Base-by-base conservation (phyloP, 495 filamentous ascomycete genomes). In the Talaromyces borbonicus region DNA sequence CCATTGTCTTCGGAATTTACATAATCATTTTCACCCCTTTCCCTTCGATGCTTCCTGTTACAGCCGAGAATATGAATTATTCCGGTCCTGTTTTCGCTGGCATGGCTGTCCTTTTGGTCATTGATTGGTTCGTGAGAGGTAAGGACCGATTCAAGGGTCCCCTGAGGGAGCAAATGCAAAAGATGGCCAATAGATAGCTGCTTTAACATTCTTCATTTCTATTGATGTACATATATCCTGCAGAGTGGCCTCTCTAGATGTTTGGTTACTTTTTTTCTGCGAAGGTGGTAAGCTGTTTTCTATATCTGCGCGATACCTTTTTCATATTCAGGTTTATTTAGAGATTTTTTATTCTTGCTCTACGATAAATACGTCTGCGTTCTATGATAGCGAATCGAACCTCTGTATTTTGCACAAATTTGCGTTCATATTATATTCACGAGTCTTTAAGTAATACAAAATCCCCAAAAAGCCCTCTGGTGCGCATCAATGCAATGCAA, bases 1-100 rank as follows among this genome's bases (percentile, higher is more conserved):
- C 66, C 2, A 56, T 74, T 42, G 16, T 59, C 16, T 74, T 63
- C 37, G 55, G 58, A 15, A 57, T 64, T 7, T 68, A 68, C 49
- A 62, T 71, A 37, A 20, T 59, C 7, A 61, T 71, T 30, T 71
- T 71, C 51, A 46, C 67, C 48, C 69, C 68, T 6, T 74, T 73
- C 47, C 73, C 73, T 2, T 37, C 63, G 0, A 54, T 52, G 19
- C 4, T 61, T 24, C 69, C 68, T 1, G 68, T 68, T 14, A 66
- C 59, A 3, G 58, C 54, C 14, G 54, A 57, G 27, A 68, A 63
- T 23, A 71, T 71, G 68, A 71, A 71, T 47, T 71, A 71, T 52
- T 58, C 59, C 14, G 60, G 67, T 2, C 58, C 69, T 8, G 65
- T 73, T 16, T 59, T 68, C 37, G 67, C 56, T 2, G 55, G 56